Evolutionary conservation across 768 basidiomycete genomes (phyloP).

Genomic region (Dentipellis sp.): DNA sequence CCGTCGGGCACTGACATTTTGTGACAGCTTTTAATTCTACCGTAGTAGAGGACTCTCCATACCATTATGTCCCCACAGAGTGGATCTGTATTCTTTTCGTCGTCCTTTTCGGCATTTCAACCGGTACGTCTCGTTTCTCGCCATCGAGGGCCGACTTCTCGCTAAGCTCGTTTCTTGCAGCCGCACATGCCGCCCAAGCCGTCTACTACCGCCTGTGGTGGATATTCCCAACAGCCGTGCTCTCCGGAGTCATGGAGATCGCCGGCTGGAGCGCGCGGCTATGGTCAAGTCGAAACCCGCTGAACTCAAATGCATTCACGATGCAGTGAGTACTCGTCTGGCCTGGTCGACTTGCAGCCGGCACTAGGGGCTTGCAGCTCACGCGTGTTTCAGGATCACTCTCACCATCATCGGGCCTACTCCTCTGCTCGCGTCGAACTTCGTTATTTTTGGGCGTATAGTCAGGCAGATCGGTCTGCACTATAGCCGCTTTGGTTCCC

Average conservation of each 20-base stretch:
- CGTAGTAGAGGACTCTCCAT: neutral
- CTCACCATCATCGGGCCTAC: conserved; percentile 10
- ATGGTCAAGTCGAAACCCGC: conserved; percentile 6
- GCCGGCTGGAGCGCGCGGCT: conserved; percentile 1
- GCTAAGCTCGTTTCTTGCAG: conserved; percentile 2
- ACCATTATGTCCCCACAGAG: conserved; percentile 8
- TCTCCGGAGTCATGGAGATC: neutral
- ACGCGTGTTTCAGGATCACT: conserved; percentile 1
- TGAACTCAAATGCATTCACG: neutral
- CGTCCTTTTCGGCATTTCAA: conserved; percentile 4
- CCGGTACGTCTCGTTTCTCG: conserved; percentile 5
- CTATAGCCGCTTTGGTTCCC: conserved; percentile 10
- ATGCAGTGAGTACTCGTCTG: conserved; percentile 11
- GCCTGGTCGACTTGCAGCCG: neutral
- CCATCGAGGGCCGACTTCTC: neutral
- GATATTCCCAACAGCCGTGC: neutral
- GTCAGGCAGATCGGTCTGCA: conserved; percentile 9
- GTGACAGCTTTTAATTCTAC: no score
- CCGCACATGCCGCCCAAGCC: conserved; percentile 8
- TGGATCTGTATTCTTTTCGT: conserved; percentile 20
- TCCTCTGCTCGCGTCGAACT: conserved; percentile 13
- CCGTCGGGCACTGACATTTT: no score
- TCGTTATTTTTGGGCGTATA: conserved; percentile 11
- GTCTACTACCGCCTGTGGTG: conserved; percentile 23
- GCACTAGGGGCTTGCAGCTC: no score